These are phyloP conservation scores for Acacia crassicarpa DNA, from an alignment of 306 rosid species.

Conservation along the genomic window DNA sequence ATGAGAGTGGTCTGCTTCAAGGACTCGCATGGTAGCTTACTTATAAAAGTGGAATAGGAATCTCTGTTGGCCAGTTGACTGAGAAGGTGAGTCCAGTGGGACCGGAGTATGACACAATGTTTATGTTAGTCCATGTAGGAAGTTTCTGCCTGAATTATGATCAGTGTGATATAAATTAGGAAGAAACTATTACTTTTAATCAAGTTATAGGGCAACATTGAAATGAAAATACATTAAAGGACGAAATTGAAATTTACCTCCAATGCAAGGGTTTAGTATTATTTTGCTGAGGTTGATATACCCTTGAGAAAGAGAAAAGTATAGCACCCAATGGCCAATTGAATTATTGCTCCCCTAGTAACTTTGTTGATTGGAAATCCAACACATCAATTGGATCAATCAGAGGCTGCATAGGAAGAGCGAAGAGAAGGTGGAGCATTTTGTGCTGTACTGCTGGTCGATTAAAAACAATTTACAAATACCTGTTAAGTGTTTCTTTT, in stretches of 20 bases:
- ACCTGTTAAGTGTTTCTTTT: neutral
- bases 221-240: neutral
- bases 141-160: neutral
- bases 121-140: neutral
- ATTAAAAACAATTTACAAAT: conserved; percentile 25
- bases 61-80: too few relatives aligned
- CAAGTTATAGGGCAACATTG: neutral
- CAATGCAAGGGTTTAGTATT: neutral
- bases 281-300: neutral
- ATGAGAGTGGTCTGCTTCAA: too few relatives aligned
- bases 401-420: conserved; percentile 54
- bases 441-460: conserved; percentile 53
- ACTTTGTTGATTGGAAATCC: neutral
- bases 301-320: conserved; percentile 8
- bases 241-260: neutral
- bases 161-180: neutral
- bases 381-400: conserved; percentile 48
- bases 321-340: conserved; percentile 23
- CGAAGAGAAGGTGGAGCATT: conserved; percentile 73
- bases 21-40: too few relatives aligned
- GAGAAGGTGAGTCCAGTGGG: neutral
- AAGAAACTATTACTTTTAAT: neutral
- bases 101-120: neutral
- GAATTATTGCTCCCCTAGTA: conserved; percentile 34
- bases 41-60: too few relatives aligned